A percentile compares a stretch with the other conserved stretches of the same genome.
These are phyloP conservation scores for Gremmenia infestans DNA, from an alignment of 2,329 filamentous ascomycete species.

Conservation along the genomic window DNA sequence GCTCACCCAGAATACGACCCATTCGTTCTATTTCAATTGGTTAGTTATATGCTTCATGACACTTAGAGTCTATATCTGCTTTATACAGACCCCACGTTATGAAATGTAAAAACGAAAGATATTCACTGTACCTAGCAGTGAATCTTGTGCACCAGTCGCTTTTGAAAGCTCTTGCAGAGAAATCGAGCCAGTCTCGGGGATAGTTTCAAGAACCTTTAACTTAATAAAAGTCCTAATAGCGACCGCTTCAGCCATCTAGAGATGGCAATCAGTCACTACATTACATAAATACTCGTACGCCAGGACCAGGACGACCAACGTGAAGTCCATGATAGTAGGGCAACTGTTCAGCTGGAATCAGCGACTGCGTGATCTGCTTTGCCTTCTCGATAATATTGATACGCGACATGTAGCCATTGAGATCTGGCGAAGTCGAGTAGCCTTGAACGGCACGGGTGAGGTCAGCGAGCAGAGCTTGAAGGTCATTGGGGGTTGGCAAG, in stretches of 20 bases:
- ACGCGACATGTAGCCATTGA: neutral
- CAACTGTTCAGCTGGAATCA: conserved; percentile 28
- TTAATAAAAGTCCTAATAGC: conserved; percentile 31
- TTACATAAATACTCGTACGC: neutral
- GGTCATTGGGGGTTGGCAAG: neutral
- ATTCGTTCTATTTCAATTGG: neutral
- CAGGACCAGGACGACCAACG: conserved; percentile 13
- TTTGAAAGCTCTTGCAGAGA: conserved; percentile 27
- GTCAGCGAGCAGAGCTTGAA: conserved; percentile 17
- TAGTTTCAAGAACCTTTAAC: conserved; percentile 29
- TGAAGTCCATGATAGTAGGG: conserved; percentile 34
- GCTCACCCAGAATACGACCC: neutral
- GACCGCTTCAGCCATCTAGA: conserved; percentile 30
- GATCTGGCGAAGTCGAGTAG: conserved; percentile 3
- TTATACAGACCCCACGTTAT: neutral
- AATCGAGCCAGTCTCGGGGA: conserved; percentile 26
- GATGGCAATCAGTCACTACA: neutral
- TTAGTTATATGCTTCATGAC: neutral
- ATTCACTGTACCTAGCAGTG: conserved; percentile 25
- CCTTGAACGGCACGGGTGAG: conserved; percentile 16
- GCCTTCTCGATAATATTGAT: conserved; percentile 19
- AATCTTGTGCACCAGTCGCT: conserved; percentile 28
- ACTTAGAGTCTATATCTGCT: neutral
- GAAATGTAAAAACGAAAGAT: neutral
- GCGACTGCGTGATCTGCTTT: conserved; percentile 25